Conservation (phyloP, 257 asterid species). For the Handroanthus guayacan region DNA sequence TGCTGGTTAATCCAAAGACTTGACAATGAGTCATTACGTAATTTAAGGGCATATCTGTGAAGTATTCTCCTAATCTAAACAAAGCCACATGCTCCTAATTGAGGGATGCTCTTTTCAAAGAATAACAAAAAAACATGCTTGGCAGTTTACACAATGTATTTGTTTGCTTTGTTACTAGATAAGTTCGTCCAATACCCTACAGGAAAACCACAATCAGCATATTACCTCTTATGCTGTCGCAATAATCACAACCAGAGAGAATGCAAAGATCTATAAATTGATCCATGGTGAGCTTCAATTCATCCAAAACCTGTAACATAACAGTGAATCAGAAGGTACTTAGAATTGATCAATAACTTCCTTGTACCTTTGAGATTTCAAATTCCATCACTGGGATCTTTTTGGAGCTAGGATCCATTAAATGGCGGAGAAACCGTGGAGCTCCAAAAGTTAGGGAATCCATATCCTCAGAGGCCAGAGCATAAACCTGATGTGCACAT, state of each 20-base stretch:
- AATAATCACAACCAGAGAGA: constrained; percentile 95
- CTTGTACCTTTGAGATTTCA: constrained; percentile 75
- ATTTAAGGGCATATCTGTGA: no score
- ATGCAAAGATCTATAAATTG: constrained; percentile 96
- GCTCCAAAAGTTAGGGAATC: constrained; percentile 96
- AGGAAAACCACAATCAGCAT: not conserved
- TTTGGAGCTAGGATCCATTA: constrained; percentile 93
- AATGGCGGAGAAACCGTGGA: constrained; percentile 86
- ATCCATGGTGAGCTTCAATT: constrained; percentile 82
- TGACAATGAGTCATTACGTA: not conserved
- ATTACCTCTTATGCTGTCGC: constrained; percentile 93
- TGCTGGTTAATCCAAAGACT: not conserved
- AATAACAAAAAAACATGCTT: no score
- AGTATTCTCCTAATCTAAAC: no score
- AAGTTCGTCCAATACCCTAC: not conserved
- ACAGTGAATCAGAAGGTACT: constrained; percentile 28
- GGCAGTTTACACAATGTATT: not conserved
- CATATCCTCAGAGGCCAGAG: constrained; percentile 99
- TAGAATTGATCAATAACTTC: constrained; percentile 29
- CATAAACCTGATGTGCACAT: constrained; percentile 73
- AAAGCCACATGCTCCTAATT: not conserved
- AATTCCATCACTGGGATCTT: constrained; percentile 91
- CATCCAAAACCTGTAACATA: constrained; percentile 77
- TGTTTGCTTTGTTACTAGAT: constrained; percentile 19
- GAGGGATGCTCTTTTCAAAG: not conserved